Evolutionary conservation across 2,329 filamentous ascomycete species (phyloP).

Genomic region (Salinomyces thailandicus): DNA sequence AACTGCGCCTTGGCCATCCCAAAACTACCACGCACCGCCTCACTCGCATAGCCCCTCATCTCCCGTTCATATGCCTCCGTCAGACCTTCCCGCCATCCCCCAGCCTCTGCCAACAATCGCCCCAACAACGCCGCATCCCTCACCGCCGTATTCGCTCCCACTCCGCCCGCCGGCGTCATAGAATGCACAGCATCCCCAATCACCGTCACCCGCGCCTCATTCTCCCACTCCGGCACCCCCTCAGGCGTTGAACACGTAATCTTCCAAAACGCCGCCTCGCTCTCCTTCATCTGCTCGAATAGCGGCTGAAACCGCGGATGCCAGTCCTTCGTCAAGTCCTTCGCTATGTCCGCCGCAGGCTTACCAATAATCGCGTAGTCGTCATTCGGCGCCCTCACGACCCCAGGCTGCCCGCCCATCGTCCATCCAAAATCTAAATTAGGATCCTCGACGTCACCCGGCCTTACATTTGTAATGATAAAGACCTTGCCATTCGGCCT

Average conservation of each 20-base stretch:
- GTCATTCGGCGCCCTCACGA: conserved; percentile 49
- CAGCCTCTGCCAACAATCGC: conserved; percentile 41
- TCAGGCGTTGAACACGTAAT: conserved; percentile 52
- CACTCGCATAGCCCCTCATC: conserved; percentile 43
- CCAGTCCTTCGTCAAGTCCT: conserved; percentile 45
- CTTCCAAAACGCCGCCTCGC: conserved; percentile 55
- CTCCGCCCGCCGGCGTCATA: conserved; percentile 47
- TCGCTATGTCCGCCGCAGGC: conserved; percentile 48
- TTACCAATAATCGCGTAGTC: conserved; percentile 49
- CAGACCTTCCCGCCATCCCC: conserved; percentile 34
- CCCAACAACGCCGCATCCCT: conserved; percentile 47
- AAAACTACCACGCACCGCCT: conserved; percentile 48
- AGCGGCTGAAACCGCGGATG: conserved; percentile 45
- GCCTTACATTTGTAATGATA: conserved; percentile 54
- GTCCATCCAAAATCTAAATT: conserved; percentile 53
- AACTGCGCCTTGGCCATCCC: conserved; percentile 35
- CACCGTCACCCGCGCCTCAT: conserved; percentile 47
- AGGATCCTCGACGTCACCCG: conserved; percentile 49
- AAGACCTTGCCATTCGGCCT: conserved; percentile 40
- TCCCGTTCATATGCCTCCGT: conserved; percentile 31
- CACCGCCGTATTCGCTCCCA: conserved; percentile 49
- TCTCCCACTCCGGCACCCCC: conserved; percentile 51
- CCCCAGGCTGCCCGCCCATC: conserved; percentile 47
- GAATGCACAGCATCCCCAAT: conserved; percentile 49
- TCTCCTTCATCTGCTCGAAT: conserved; percentile 47